phyloP scores from a whole-genome alignment of 257 asterid genomes.

The Penstemon eatonii region DNA sequence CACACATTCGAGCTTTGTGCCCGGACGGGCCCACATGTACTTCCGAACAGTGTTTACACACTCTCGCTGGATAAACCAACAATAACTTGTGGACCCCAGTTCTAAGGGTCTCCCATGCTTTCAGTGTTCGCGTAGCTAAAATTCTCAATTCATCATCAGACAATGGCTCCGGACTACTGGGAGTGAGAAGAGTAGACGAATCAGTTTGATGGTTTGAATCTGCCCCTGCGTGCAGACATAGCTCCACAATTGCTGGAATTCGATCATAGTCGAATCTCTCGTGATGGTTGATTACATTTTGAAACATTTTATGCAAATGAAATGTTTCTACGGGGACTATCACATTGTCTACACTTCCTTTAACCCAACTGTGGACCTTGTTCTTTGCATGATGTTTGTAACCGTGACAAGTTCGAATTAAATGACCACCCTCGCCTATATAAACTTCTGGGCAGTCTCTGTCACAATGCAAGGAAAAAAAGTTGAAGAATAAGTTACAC shows the following conservation, averaged over 20 bases:
- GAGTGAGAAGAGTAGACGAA: constrained; percentile 18
- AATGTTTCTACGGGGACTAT: constrained; percentile 71
- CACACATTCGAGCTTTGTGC: constrained; percentile 81
- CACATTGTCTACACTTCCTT: constrained; percentile 52
- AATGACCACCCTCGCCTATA: constrained; percentile 77
- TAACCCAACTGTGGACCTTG: constrained; percentile 66
- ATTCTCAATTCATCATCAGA: constrained; percentile 45
- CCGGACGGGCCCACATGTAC: constrained; percentile 89
- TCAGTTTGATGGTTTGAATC: constrained; percentile 32
- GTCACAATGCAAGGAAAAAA: constrained; percentile 24
- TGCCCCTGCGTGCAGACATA: constrained; percentile 87
- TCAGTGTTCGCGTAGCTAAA: constrained; percentile 54
- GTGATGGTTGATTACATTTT: constrained; percentile 51
- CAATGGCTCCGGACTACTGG: constrained; percentile 26
- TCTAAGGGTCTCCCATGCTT: constrained; percentile 73
- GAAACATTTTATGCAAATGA: constrained; percentile 68
- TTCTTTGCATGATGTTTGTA: constrained; percentile 55
- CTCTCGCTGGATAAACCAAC: constrained; percentile 71
- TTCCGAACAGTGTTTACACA: constrained; percentile 74
- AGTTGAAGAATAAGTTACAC: neutral
- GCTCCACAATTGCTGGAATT: constrained; percentile 74
- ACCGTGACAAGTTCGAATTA: constrained; percentile 75
- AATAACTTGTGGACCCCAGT: constrained; percentile 69
- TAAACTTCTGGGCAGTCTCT: constrained; percentile 86
- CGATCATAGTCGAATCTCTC: constrained; percentile 80